A percentile compares a stretch with the other conserved stretches of the same genome.
These are phyloP conservation scores for Daldinia sp. DNA, from an alignment of 2,329 filamentous ascomycete genomes.

Conservation along the genomic window DNA sequence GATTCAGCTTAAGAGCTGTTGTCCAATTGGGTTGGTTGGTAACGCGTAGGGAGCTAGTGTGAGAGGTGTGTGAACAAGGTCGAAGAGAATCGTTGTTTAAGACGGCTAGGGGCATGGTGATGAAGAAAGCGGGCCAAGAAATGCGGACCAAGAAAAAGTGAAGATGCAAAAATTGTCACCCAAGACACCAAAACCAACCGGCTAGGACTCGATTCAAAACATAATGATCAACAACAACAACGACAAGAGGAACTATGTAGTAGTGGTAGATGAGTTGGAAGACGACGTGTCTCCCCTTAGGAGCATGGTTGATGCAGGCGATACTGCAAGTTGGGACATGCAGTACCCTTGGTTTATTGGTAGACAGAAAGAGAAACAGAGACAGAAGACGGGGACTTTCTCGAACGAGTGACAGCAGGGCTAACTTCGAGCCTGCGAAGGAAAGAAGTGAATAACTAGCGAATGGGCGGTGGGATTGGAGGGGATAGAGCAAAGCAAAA, in stretches of 20 bases:
- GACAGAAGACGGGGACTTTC: conserved; percentile 3
- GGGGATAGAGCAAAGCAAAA: background rate
- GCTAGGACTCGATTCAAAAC: conserved; percentile 49
- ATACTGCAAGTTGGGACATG: conserved; percentile 35
- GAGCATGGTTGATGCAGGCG: conserved; percentile 35
- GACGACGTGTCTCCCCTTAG: conserved; percentile 27
- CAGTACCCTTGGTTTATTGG: conserved; percentile 27
- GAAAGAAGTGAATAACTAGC: conserved; percentile 18
- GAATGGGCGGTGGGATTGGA: background rate
- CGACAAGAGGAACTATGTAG: conserved; percentile 38
- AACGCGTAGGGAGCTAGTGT: conserved; percentile 51
- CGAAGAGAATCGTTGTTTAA: conserved; percentile 43
- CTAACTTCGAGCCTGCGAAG: conserved; percentile 30
- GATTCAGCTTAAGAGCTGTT: conserved; percentile 43
- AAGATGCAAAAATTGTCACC: conserved; percentile 49
- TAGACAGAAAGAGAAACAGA: conserved; percentile 22
- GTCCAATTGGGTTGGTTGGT: conserved; percentile 52
- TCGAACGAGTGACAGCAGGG: conserved; percentile 25
- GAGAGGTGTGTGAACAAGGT: conserved; percentile 48
- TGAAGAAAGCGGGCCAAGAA: conserved; percentile 47
- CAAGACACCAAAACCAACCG: conserved; percentile 55
- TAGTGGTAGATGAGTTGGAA: conserved; percentile 33
- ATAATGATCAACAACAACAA: conserved; percentile 50
- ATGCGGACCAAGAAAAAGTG: conserved; percentile 29
- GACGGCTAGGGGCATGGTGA: conserved; percentile 43